Evolutionary conservation across 306 rosid genomes (phyloP).

Genomic region (Inga leiocalycina): DNA sequence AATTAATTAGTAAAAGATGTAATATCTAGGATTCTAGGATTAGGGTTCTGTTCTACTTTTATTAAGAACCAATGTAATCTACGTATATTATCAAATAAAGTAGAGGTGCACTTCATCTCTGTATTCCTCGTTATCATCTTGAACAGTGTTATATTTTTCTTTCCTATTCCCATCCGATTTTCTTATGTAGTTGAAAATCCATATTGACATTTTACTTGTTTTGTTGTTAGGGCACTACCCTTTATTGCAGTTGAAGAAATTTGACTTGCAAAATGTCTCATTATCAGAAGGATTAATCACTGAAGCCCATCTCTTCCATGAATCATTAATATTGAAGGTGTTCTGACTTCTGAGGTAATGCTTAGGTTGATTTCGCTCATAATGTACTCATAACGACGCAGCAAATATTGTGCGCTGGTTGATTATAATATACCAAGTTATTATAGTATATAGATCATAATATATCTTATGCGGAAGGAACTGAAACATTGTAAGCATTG

Average conservation of each 20-base stretch:
- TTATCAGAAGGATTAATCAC: conserved; percentile 20
- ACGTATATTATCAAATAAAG: no score
- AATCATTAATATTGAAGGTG: conserved; percentile 12
- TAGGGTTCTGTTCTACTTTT: not conserved
- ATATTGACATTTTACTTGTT: conserved; percentile 22
- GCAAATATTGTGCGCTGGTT: not conserved
- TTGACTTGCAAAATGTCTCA: conserved; percentile 29
- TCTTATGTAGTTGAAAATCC: not conserved
- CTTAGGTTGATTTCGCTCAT: conserved; percentile 7
- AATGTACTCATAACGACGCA: not conserved
- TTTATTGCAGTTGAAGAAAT: conserved; percentile 56
- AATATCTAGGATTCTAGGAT: not conserved
- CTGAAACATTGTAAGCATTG: no score
- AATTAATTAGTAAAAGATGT: not conserved
- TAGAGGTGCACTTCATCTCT: no score
- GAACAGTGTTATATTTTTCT: not conserved
- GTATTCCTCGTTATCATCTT: not conserved
- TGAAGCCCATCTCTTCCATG: conserved; percentile 33
- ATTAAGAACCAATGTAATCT: not conserved
- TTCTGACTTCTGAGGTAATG: conserved; percentile 19
- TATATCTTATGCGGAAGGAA: no score
- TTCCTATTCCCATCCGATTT: not conserved
- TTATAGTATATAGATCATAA: no score
- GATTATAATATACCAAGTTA: no score
- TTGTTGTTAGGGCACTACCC: conserved; percentile 64